These are phyloP conservation scores for Ensete ventricosum DNA, from an alignment of 176 grass and related monocot genomes.

Conservation along the genomic window DNA sequence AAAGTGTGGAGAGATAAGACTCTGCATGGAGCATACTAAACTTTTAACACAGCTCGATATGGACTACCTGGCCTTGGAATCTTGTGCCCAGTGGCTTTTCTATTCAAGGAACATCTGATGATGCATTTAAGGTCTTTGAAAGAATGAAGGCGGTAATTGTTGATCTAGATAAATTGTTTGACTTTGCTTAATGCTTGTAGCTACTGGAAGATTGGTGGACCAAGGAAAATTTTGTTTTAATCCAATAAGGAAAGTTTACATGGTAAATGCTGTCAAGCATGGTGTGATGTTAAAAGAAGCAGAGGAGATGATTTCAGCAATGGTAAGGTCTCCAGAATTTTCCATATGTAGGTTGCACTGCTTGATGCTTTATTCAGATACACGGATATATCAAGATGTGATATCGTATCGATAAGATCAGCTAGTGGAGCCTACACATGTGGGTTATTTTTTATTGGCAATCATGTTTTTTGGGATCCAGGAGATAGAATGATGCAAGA, in stretches of 20 bases:
- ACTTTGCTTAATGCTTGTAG: conserved; percentile 14
- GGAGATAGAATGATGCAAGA: conserved; percentile 5
- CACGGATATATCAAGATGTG: conserved; percentile 8
- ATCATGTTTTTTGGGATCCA: conserved; percentile 7
- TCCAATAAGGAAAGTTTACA: not conserved
- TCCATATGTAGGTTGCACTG: conserved; percentile 1
- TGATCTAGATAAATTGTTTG: conserved; percentile 2
- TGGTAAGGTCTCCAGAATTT: conserved; percentile 2
- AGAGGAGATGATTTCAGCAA: not conserved
- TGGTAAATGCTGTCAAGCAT: not conserved
- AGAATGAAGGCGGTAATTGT: conserved; percentile 2
- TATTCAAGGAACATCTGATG: conserved; percentile 8
- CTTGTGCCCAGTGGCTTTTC: conserved; percentile 1
- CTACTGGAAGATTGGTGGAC: conserved; percentile 1
- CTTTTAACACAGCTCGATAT: not conserved
- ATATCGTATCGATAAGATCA: not conserved
- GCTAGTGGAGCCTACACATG: conserved; percentile 1
- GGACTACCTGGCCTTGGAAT: conserved; percentile 1
- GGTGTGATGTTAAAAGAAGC: conserved; percentile 4
- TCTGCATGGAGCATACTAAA: conserved; percentile 4
- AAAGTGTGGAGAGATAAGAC: conserved; percentile 4
- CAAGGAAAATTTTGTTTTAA: not conserved
- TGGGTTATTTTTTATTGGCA: conserved; percentile 13
- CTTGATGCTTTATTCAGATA: conserved; percentile 1
- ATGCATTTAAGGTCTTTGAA: not conserved